Conservation (phyloP, 1,284 basidiomycete genomes). For the Cutaneotrichosporon curvatum region DNA sequence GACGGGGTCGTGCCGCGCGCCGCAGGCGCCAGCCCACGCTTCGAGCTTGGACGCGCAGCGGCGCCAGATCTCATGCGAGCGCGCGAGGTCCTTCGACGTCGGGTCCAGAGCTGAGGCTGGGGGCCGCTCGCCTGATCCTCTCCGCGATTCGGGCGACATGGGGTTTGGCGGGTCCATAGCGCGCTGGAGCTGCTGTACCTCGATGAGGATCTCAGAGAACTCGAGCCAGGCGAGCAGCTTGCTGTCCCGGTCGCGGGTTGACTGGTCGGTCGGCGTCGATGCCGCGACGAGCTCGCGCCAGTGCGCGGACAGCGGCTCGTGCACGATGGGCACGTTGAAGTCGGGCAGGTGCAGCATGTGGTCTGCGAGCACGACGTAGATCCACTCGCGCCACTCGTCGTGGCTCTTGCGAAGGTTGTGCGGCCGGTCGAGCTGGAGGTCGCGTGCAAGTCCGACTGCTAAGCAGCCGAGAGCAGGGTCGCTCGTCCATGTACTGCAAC, state of each 20-base stretch:
- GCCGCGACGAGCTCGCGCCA: constrained; percentile 37
- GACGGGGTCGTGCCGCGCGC: constrained; percentile 21
- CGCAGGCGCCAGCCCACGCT: constrained; percentile 33
- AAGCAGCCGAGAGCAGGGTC: constrained; percentile 32
- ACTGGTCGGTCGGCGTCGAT: constrained; percentile 24
- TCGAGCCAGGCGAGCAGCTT: constrained; percentile 45
- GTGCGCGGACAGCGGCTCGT: constrained; percentile 24
- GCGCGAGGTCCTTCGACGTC: constrained; percentile 5
- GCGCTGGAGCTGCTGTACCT: constrained; percentile 19
- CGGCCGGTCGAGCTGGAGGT: constrained; percentile 27
- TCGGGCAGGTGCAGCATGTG: constrained; percentile 36
- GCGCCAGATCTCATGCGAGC: constrained; percentile 26
- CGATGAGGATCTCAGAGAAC: constrained; percentile 39
- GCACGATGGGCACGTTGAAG: constrained; percentile 27
- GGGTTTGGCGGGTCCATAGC: constrained; percentile 2
- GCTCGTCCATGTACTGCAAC: constrained; percentile 34
- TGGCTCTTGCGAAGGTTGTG: constrained; percentile 21
- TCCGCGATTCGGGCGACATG: not conserved
- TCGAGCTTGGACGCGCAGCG: constrained; percentile 29
- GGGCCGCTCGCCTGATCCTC: not conserved
- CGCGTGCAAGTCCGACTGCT: constrained; percentile 34
- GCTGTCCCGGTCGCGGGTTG: constrained; percentile 38
- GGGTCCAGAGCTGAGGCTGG: not conserved
- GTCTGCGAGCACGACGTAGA: constrained; percentile 42
- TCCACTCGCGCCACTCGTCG: constrained; percentile 44